Conservation (phyloP, 257 asterid species). For the Forsythia viridissima region DNA sequence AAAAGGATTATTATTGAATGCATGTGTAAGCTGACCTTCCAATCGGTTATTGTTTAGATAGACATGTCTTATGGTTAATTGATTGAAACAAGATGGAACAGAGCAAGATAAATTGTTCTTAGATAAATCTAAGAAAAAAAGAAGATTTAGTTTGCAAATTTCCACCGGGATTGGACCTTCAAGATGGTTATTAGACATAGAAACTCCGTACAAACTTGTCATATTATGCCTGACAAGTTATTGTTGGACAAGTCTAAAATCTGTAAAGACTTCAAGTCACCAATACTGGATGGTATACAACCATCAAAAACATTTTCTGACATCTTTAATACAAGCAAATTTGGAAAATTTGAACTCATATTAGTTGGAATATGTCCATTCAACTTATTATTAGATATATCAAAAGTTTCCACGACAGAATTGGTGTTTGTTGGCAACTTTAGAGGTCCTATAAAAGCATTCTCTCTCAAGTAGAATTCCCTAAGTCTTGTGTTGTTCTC, state of each 20-base stretch:
- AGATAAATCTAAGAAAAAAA: conserved; percentile 1
- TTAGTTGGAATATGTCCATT: neutral
- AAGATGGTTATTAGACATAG: neutral
- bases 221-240: conserved; percentile 11
- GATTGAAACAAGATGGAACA: conserved; percentile 7
- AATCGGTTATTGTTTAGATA: neutral
- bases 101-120: neutral
- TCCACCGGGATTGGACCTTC: conserved; percentile 8
- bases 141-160: neutral
- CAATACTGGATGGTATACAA: conserved; percentile 15
- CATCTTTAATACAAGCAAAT: neutral
- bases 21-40: neutral
- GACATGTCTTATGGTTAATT: neutral
- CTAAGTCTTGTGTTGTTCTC: neutral
- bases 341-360: neutral
- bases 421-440: neutral
- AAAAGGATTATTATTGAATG: neutral
- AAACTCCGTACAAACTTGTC: neutral
- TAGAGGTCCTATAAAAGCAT: neutral
- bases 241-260: conserved; percentile 23
- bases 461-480: too few relatives aligned
- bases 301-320: conserved; percentile 20
- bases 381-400: conserved; percentile 9
- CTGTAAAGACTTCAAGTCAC: neutral
- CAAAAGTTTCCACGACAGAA: neutral